Conservation (phyloP, 164 flowering plant genomes). For the Nymphaea thermarum region DNA sequence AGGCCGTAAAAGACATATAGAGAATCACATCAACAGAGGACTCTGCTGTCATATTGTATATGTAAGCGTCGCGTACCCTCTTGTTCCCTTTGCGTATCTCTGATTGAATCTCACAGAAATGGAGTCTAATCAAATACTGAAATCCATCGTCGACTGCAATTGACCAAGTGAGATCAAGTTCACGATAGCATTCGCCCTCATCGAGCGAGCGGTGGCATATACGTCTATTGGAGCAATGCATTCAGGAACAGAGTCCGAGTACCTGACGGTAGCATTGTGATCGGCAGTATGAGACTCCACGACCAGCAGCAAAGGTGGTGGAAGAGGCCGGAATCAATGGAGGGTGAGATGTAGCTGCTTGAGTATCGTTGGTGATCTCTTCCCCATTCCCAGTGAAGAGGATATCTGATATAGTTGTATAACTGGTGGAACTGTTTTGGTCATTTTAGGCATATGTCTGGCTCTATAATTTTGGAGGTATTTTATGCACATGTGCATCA, state of each 20-base stretch:
- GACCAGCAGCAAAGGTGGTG: constrained; percentile 35
- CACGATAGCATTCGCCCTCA: constrained; percentile 38
- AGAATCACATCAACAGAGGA: constrained; percentile 44
- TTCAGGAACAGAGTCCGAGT: constrained; percentile 24
- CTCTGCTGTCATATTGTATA: constrained; percentile 62
- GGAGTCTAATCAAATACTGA: constrained; percentile 73
- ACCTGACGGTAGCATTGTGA: constrained; percentile 23
- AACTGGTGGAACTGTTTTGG: too few species aligned
- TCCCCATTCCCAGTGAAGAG: too few species aligned
- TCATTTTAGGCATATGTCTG: too few species aligned
- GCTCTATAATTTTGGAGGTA: too few species aligned
- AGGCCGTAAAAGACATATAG: constrained; percentile 4
- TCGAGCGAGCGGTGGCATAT: constrained; percentile 56
- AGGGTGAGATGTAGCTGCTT: constrained; percentile 6
- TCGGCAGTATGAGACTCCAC: constrained; percentile 42
- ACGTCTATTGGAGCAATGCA: constrained; percentile 57
- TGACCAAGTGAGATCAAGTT: constrained; percentile 62
- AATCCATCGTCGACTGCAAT: constrained; percentile 59
- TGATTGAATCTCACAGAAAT: constrained; percentile 60
- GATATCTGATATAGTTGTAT: too few species aligned
- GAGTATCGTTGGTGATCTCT: too few species aligned
- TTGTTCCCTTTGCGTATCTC: constrained; percentile 37
- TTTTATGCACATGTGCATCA: too few species aligned
- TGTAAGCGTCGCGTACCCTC: constrained; percentile 44
- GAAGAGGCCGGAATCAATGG: constrained; percentile 14